These are phyloP conservation scores for Oryza glumipatula DNA, from an alignment of 176 grass and related monocot genomes.

Conservation along the genomic window DNA sequence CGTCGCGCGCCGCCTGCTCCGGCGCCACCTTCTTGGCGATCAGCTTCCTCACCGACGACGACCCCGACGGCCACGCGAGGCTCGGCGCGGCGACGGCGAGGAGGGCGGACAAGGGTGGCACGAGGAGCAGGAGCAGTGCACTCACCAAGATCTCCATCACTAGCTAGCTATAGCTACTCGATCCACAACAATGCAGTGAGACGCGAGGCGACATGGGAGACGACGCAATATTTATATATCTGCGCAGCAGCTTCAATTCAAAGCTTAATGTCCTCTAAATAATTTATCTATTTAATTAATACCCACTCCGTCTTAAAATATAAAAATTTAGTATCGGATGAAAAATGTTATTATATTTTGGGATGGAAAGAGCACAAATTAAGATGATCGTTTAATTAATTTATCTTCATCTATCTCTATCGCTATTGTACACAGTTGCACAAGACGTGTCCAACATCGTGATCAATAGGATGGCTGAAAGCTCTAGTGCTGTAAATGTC, in stretches of 20 bases:
- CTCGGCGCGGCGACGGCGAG: not conserved
- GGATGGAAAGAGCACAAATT: too few relatives aligned
- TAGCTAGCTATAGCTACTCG: not conserved
- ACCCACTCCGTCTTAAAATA: too few relatives aligned
- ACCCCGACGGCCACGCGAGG: constrained; percentile 33
- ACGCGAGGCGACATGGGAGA: not conserved
- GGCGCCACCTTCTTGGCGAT: not conserved
- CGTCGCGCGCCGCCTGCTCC: constrained; percentile 28
- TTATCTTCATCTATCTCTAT: not conserved
- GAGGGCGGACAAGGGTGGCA: not conserved
- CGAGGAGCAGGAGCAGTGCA: not conserved
- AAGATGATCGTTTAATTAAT: too few relatives aligned
- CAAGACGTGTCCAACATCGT: not conserved
- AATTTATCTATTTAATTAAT: too few relatives aligned
- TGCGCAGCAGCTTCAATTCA: too few relatives aligned
- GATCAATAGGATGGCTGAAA: not conserved
- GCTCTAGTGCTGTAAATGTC: not conserved
- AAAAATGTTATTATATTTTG: too few relatives aligned
- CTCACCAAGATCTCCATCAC: not conserved
- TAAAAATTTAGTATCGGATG: too few relatives aligned
- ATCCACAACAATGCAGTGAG: constrained; percentile 5
- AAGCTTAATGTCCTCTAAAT: too few relatives aligned
- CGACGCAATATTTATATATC: not conserved
- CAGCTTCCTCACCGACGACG: constrained; percentile 13
- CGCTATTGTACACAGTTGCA: not conserved